Conservation (phyloP, 2,329 filamentous ascomycete genomes). For the Pseudogymnoascus sp. region DNA sequence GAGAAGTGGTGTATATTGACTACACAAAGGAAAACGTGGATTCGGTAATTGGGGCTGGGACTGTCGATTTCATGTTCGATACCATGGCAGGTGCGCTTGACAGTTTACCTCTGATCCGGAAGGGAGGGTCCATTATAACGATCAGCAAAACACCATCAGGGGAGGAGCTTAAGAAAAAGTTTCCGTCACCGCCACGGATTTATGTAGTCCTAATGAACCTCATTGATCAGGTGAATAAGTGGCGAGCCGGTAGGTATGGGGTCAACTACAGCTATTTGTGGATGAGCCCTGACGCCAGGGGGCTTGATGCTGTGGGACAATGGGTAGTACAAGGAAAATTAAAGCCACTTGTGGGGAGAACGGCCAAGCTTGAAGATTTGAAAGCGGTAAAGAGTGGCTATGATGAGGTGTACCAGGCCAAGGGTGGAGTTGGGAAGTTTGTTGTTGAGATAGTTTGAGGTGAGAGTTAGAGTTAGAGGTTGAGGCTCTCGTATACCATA, state of each 20-base stretch:
- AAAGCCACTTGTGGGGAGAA: slow-evolving; percentile 29
- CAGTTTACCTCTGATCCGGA: slow-evolving; percentile 34
- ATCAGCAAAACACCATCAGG: slow-evolving; percentile 32
- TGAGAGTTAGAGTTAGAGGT: neutral
- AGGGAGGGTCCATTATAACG: slow-evolving; percentile 29
- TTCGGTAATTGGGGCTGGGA: slow-evolving; percentile 32
- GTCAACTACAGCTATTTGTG: slow-evolving; percentile 33
- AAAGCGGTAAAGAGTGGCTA: slow-evolving; percentile 31
- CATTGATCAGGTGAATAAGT: slow-evolving; percentile 23
- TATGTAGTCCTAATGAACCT: slow-evolving; percentile 24
- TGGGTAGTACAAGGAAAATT: slow-evolving; percentile 27
- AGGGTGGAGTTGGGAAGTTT: slow-evolving; percentile 35
- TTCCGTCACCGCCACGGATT: slow-evolving; percentile 22
- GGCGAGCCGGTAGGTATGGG: slow-evolving; percentile 28
- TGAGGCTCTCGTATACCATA: neutral
- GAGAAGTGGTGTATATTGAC: slow-evolving; percentile 39
- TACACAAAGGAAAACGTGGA: slow-evolving; percentile 37
- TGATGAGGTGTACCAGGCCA: slow-evolving; percentile 29
- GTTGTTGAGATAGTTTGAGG: slow-evolving; percentile 24
- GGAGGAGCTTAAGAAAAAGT: slow-evolving; percentile 27
- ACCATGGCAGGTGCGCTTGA: slow-evolving; percentile 36
- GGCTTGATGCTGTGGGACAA: slow-evolving; percentile 26
- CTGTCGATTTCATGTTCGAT: slow-evolving; percentile 43
- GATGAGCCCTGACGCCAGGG: slow-evolving; percentile 26
- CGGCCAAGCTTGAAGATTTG: slow-evolving; percentile 28